Evolutionary conservation across 768 basidiomycete genomes (phyloP).

Genomic region (Boletus reticulatus): DNA sequence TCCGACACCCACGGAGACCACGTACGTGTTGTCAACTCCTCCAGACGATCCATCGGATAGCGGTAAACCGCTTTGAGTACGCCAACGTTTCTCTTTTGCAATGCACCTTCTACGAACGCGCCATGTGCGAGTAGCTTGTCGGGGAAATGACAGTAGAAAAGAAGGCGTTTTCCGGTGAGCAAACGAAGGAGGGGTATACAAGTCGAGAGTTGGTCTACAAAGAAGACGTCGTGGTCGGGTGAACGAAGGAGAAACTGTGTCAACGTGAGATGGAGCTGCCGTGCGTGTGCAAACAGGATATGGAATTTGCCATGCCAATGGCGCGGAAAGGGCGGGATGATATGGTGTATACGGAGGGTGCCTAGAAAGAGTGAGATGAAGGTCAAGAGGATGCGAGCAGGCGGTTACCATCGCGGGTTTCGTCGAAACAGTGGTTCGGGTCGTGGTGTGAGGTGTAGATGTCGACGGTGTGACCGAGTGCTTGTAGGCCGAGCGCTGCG

Average conservation of each 20-base stretch:
- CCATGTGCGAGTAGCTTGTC: slow-evolving; percentile 88
- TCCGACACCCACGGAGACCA: slow-evolving; percentile 22
- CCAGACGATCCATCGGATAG: slow-evolving; percentile 84
- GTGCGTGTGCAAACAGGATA: slow-evolving; percentile 83
- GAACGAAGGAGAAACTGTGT: slow-evolving; percentile 52
- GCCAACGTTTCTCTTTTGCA: slow-evolving; percentile 39
- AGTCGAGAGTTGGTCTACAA: slow-evolving; percentile 94
- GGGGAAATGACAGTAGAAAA: slow-evolving; percentile 98
- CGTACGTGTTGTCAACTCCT: slow-evolving; percentile 84
- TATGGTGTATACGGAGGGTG: slow-evolving; percentile 70
- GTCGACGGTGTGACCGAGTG: slow-evolving; percentile 78
- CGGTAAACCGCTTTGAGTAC: slow-evolving; percentile 78
- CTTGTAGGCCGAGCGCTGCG: slow-evolving; percentile 86
- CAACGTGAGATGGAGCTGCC: slow-evolving; percentile 78
- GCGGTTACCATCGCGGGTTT: slow-evolving; percentile 78
- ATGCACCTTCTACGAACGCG: slow-evolving; percentile 52
- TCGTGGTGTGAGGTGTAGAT: slow-evolving; percentile 96
- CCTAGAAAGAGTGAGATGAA: slow-evolving; percentile 43
- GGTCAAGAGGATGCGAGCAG: slow-evolving; percentile 9
- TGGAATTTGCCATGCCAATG: slow-evolving; percentile 79
- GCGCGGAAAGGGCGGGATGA: slow-evolving; percentile 77
- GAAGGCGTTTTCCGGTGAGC: slow-evolving; percentile 70
- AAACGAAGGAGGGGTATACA: slow-evolving; percentile 80
- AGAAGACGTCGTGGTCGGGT: slow-evolving; percentile 71
- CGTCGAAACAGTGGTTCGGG: slow-evolving; percentile 84